phyloP scores from a whole-genome alignment of 768 basidiomycete genomes.

The Suillus alpinus region DNA sequence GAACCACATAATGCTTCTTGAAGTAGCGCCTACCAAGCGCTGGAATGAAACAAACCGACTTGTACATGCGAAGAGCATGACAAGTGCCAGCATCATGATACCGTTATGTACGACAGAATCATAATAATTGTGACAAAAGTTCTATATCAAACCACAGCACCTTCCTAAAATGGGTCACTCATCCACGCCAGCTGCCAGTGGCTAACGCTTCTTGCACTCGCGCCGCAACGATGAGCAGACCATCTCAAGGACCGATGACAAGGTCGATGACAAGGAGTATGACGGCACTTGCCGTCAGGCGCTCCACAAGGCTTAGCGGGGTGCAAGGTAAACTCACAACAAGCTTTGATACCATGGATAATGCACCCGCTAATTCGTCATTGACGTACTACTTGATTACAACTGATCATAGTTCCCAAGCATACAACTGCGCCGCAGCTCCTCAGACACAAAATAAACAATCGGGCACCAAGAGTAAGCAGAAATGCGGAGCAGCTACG shows the following conservation, averaged over 20 bases:
- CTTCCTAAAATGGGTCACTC: conserved; percentile 27
- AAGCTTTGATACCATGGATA: conserved; percentile 4
- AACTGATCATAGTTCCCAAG: not conserved
- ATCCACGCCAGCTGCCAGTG: not conserved
- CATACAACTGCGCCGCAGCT: not conserved
- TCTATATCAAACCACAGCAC: conserved; percentile 27
- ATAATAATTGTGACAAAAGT: not conserved
- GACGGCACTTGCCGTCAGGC: conserved; percentile 12
- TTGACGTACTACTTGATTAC: not conserved
- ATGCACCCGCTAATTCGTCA: not conserved
- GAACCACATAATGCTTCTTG: not conserved
- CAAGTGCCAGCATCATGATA: no score
- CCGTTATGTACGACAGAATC: not conserved
- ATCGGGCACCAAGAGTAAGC: no score
- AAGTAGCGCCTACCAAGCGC: not conserved
- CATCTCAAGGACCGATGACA: conserved; percentile 4
- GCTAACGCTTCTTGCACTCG: not conserved
- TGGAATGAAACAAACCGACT: not conserved
- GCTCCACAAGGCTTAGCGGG: conserved; percentile 22
- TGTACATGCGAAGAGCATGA: not conserved
- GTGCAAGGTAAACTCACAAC: not conserved
- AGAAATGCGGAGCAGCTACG: no score
- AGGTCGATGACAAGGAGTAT: conserved; percentile 27
- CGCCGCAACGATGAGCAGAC: conserved; percentile 17
- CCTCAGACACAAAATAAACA: not conserved